Evolutionary conservation across 129 eudicot species (phyloP), one percentile per base, ranked within the genome.

Genomic region (Arctium minus): DNA sequence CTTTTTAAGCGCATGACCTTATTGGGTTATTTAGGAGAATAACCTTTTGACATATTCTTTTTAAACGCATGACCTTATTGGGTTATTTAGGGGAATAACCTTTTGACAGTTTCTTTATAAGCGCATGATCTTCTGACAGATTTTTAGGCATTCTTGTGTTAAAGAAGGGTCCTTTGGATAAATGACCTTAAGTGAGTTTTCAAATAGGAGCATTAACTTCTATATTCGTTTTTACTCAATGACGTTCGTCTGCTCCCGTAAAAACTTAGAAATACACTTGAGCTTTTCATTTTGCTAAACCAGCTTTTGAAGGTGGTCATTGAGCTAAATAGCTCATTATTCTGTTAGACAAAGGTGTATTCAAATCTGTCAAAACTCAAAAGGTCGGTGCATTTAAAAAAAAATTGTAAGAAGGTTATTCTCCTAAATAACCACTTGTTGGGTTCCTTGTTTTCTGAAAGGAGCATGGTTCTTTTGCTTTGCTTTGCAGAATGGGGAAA

Each of bases 401-500:
- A 48, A 48, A n/a, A n/a, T n/a, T 53, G 18, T 53, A 5, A 4
- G 22, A 53, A 53, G 22, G 22, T 53, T 53, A 17, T 13, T 53
- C 22, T 50, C 62, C 62, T 50, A 50, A 50, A 50, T 50, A 12
- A 50, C 17, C n/a, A 3, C 27, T 3, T 18, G 15, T 13, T 13
- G 15, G 64, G 13, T 13, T 50, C 64, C 64, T 50, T 13, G 7
- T 65, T 10, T 38, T 8, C 71, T 7, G 65, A 37, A 29, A 31
- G 62, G 22, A 10, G 15, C 27, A 74, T 7, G 48, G 42, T 69
- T 10, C 40, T 72, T 5, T 38, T 62, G 69, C 39, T 67, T 64
- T 76, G 72, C 53, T 81, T 60, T 80, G 83, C 92, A 94, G 98
- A 87, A 91, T 77, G 93, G 92, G 80, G 84, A 83, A 72, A 88